Evolutionary conservation across 2,329 filamentous ascomycete species (phyloP).

Genomic region (Seiridium unicorne): DNA sequence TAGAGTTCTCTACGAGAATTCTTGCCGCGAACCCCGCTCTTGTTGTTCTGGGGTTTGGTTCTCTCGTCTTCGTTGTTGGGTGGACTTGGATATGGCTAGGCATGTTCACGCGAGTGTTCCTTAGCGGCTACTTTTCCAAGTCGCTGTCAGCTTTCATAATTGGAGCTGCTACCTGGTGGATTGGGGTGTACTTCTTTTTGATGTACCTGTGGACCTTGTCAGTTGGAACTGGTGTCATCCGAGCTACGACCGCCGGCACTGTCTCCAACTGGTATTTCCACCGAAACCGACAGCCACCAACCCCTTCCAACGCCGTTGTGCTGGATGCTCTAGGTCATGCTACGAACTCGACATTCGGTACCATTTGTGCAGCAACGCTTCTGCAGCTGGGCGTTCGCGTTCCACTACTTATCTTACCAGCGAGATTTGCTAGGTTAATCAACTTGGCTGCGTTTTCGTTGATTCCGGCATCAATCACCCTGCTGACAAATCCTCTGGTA

Average conservation of each 20-base stretch:
- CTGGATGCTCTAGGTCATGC: constrained; percentile 80
- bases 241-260: constrained; percentile 87
- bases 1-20: constrained; percentile 90
- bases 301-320: constrained; percentile 78
- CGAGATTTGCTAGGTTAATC: constrained; percentile 62
- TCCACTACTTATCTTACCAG: constrained; percentile 80
- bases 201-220: constrained; percentile 95
- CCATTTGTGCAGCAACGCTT: constrained; percentile 84
- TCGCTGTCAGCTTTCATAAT: constrained; percentile 70
- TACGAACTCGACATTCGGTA: constrained; percentile 83
- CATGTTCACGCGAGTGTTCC: constrained; percentile 95
- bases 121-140: constrained; percentile 80
- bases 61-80: constrained; percentile 70
- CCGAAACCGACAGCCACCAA: constrained; percentile 74
- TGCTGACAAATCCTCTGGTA: constrained; percentile 86
- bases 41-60: constrained; percentile 77
- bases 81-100: constrained; percentile 97
- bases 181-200: constrained; percentile 87
- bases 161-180: constrained; percentile 87
- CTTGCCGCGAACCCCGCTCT: constrained; percentile 81
- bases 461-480: constrained; percentile 80
- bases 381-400: constrained; percentile 78
- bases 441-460: constrained; percentile 75
- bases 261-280: constrained; percentile 99
- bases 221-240: constrained; percentile 83